These are phyloP conservation scores for Solanum chmielewskii DNA, from an alignment of 257 asterid species.

Conservation along the genomic window DNA sequence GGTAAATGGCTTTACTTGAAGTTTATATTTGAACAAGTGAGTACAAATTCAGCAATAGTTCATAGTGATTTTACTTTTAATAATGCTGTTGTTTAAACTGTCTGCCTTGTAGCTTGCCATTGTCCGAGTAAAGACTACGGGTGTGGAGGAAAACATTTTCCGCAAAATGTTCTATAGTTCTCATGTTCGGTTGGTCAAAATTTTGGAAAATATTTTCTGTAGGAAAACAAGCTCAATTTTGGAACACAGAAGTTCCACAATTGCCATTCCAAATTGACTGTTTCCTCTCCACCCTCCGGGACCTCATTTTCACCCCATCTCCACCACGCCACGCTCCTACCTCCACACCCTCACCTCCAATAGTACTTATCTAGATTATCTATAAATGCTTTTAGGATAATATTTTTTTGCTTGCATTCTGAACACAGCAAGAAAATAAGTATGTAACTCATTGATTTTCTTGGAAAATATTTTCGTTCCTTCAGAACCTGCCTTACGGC, in stretches of 20 bases:
- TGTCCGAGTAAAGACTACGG: not conserved
- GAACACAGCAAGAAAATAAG: not conserved
- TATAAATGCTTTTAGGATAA: not conserved
- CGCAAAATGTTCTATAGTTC: not conserved
- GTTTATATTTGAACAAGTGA: not conserved
- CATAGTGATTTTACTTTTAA: not conserved
- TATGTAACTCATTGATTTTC: not conserved
- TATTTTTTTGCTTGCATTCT: not conserved
- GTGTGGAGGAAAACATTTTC: not conserved
- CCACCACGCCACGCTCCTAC: not conserved
- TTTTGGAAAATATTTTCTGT: not conserved
- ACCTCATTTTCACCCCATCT: not conserved
- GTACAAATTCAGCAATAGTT: not conserved
- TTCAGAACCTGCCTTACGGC: not conserved
- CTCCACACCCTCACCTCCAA: not conserved
- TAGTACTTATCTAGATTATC: not conserved
- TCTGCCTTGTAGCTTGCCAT: not conserved
- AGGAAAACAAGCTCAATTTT: not conserved
- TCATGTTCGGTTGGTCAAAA: not conserved
- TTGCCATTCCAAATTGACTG: not conserved
- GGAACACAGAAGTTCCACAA: not conserved
- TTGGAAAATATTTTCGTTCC: not conserved
- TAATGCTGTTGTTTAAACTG: not conserved
- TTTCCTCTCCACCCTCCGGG: not conserved
- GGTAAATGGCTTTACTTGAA: not conserved